Conservation (phyloP, 306 rosid genomes). For the Gastrolobium villosum region DNA sequence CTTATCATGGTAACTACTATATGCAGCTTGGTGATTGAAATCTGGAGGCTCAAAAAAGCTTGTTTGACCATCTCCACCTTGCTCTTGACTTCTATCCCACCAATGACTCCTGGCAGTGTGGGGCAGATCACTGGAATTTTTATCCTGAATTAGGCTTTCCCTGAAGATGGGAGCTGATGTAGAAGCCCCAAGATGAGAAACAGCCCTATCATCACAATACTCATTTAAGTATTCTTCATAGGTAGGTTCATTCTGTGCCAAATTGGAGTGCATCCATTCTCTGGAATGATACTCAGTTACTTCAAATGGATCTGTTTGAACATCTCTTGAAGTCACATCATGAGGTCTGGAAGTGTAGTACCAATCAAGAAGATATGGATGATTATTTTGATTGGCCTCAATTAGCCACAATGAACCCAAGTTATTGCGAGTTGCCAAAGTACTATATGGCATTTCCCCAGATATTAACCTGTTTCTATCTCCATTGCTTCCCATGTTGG, state of each 20-base stretch:
- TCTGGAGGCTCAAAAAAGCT: constrained; percentile 94
- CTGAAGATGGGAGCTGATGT: constrained; percentile 69
- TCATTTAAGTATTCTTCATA: constrained; percentile 57
- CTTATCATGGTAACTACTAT: constrained; percentile 41
- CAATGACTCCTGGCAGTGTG: constrained; percentile 63
- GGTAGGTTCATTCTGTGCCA: constrained; percentile 47
- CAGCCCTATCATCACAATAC: constrained; percentile 46
- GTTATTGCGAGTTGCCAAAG: constrained; percentile 58
- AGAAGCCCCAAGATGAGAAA: constrained; percentile 76
- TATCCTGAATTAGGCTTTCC: constrained; percentile 63
- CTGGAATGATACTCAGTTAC: constrained; percentile 52
- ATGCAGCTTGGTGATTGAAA: constrained; percentile 54
- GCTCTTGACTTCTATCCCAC: constrained; percentile 77
- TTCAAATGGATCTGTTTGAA: constrained; percentile 55
- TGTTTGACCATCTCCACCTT: constrained; percentile 55
- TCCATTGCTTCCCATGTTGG: constrained; percentile 53
- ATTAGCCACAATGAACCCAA: constrained; percentile 68
- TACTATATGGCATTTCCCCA: constrained; percentile 56
- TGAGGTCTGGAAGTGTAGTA: constrained; percentile 73
- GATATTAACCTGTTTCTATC: constrained; percentile 55
- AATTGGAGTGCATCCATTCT: constrained; percentile 66
- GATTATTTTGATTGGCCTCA: constrained; percentile 66
- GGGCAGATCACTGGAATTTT: constrained; percentile 36
- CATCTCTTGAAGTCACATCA: constrained; percentile 36
- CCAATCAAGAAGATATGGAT: constrained; percentile 86